phyloP scores from a whole-genome alignment of 1,284 basidiomycete species.

The Ganoderma multipileum region DNA sequence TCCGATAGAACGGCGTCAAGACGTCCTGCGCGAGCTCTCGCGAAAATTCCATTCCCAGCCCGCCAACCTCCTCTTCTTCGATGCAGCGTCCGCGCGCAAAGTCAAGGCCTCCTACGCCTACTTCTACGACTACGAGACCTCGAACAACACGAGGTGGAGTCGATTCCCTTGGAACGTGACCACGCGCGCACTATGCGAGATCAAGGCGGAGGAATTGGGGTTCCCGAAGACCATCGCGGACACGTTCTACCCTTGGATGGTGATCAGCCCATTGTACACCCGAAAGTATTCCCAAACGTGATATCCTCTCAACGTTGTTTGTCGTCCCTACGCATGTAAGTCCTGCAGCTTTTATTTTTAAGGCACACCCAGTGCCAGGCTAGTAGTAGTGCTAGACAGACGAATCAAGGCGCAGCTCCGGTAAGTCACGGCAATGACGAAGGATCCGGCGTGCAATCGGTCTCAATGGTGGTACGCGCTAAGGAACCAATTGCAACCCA shows the following conservation, averaged over 20 bases:
- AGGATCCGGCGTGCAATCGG: too few species aligned
- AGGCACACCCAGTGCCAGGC: too few species aligned
- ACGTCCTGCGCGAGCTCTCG: slow-evolving; percentile 51
- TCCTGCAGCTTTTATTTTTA: too few species aligned
- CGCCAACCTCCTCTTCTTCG: slow-evolving; percentile 19
- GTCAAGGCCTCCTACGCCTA: slow-evolving; percentile 63
- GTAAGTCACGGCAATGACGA: too few species aligned
- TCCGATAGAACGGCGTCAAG: slow-evolving; percentile 54
- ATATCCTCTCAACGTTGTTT: not conserved
- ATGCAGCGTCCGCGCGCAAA: slow-evolving; percentile 41
- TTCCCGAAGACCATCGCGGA: slow-evolving; percentile 23
- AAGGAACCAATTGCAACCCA: too few species aligned
- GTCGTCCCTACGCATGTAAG: slow-evolving; percentile 11
- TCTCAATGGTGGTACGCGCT: too few species aligned
- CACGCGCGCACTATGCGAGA: slow-evolving; percentile 54
- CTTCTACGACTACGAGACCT: slow-evolving; percentile 42
- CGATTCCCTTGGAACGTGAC: slow-evolving; percentile 62
- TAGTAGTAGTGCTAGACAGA: too few species aligned
- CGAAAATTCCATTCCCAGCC: slow-evolving; percentile 44
- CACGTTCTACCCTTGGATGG: slow-evolving; percentile 24
- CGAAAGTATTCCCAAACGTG: slow-evolving; percentile 12
- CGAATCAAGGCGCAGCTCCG: too few species aligned
- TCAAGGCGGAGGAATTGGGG: slow-evolving; percentile 48
- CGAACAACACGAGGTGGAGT: slow-evolving; percentile 37
- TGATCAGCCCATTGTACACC: slow-evolving; percentile 14